phyloP scores from a whole-genome alignment of 805 yeast genomes.

The Jamesozyma jinghongensis region DNA sequence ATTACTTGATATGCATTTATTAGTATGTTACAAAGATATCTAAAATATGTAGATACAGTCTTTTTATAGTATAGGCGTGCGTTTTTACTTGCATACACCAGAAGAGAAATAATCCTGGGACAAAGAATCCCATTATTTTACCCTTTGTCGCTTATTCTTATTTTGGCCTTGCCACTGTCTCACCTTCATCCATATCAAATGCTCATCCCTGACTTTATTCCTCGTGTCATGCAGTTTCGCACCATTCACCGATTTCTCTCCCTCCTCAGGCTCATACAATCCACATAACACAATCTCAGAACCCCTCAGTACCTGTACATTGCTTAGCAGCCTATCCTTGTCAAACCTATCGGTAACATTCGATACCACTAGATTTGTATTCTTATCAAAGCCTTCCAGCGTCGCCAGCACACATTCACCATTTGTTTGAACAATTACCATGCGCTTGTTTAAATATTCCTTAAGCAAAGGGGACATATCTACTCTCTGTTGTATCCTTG shows the following conservation, averaged over 20 bases:
- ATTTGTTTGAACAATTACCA: slow-evolving; percentile 49
- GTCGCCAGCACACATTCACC: slow-evolving; percentile 43
- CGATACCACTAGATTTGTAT: slow-evolving; percentile 50
- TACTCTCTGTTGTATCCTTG: background rate
- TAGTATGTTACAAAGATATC: too few relatives aligned
- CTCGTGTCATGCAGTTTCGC: slow-evolving; percentile 18
- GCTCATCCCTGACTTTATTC: slow-evolving; percentile 19
- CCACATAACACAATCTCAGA: slow-evolving; percentile 29
- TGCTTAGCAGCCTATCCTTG: slow-evolving; percentile 12
- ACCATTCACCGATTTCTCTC: background rate
- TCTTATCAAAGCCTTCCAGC: slow-evolving; percentile 54
- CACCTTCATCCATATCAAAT: slow-evolving; percentile 24
- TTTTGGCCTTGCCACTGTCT: slow-evolving; percentile 4
- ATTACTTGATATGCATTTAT: too few relatives aligned
- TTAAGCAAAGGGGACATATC: slow-evolving; percentile 28
- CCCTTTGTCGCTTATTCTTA: slow-evolving; percentile 1
- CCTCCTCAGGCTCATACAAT: slow-evolving; percentile 11
- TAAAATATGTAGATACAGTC: too few relatives aligned
- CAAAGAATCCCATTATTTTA: too few relatives aligned
- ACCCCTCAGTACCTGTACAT: slow-evolving; percentile 23
- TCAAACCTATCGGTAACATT: slow-evolving; percentile 43
- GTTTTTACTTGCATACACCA: too few relatives aligned
- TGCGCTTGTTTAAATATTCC: slow-evolving; percentile 34
- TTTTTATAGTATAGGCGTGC: too few relatives aligned
- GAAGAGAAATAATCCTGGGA: too few relatives aligned